phyloP scores from a whole-genome alignment of 495 filamentous ascomycete genomes.

The Extremus antarcticus region DNA sequence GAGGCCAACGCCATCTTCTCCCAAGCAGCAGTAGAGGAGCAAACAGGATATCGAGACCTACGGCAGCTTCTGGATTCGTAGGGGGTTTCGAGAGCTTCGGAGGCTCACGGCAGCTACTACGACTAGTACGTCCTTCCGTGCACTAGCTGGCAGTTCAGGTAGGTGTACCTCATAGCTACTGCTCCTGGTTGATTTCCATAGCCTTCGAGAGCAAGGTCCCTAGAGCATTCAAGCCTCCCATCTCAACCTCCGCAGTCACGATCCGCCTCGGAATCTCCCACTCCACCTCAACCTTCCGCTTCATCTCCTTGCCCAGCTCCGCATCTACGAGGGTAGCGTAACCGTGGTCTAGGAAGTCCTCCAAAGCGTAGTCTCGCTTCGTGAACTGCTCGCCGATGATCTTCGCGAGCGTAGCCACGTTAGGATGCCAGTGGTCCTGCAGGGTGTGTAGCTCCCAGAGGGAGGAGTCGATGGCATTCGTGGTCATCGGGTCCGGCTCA shows the following conservation, averaged over 20 bases:
- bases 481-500: constrained; percentile 75
- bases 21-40: too few relatives aligned
- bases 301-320: constrained; percentile 71
- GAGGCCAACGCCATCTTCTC: too few relatives aligned
- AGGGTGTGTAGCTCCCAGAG: constrained; percentile 89
- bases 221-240: constrained; percentile 25
- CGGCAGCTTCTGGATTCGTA: too few relatives aligned
- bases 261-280: constrained; percentile 88
- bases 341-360: constrained; percentile 94
- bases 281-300: constrained; percentile 82
- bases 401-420: constrained; percentile 85
- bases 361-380: constrained; percentile 80
- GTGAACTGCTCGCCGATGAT: constrained; percentile 97
- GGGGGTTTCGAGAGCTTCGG: too few relatives aligned
- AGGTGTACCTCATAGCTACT: background rate
- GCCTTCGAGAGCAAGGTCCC: constrained; percentile 22
- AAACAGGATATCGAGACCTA: too few relatives aligned
- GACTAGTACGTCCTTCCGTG: too few relatives aligned
- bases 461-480: constrained; percentile 78
- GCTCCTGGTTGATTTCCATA: background rate
- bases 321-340: constrained; percentile 70
- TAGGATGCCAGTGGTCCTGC: constrained; percentile 91
- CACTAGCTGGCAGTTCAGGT: too few relatives aligned
- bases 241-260: constrained; percentile 46
- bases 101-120: too few relatives aligned